These are phyloP conservation scores for Penicillium decumbens DNA, from an alignment of 2,329 filamentous ascomycete genomes.

Conservation along the genomic window DNA sequence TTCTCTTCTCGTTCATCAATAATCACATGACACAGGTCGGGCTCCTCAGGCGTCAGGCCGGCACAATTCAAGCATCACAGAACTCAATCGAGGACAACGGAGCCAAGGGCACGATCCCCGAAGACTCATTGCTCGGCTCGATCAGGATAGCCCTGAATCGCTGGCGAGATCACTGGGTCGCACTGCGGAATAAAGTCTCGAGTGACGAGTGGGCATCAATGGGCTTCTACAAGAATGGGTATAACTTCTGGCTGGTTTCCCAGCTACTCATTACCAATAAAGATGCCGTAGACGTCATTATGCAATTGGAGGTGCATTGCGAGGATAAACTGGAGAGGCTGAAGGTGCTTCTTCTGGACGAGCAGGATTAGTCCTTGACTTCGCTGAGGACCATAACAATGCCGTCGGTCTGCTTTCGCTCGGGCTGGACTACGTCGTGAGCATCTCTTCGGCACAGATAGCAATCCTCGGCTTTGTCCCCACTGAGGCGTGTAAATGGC, in stretches of 20 bases:
- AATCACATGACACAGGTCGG: slow-evolving; percentile 38
- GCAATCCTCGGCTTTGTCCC: no score
- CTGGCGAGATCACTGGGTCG: slow-evolving; percentile 40
- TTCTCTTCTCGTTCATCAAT: slow-evolving; percentile 41
- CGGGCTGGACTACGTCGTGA: no score
- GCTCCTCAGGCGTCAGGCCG: slow-evolving; percentile 21
- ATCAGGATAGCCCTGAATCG: slow-evolving; percentile 35
- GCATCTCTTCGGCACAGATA: no score
- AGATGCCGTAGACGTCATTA: slow-evolving; percentile 42
- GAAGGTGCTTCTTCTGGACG: slow-evolving; percentile 38
- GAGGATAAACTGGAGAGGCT: slow-evolving; percentile 43
- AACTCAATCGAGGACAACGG: not conserved
- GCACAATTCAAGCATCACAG: slow-evolving; percentile 8
- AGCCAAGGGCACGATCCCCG: slow-evolving; percentile 20
- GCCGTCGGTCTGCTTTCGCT: no score
- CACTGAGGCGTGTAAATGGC: no score
- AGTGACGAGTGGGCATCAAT: slow-evolving; percentile 38
- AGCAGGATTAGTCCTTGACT: slow-evolving; percentile 17
- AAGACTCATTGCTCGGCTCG: slow-evolving; percentile 28
- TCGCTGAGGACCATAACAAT: no score
- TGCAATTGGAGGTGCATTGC: slow-evolving; percentile 44
- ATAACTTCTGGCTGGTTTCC: slow-evolving; percentile 43
- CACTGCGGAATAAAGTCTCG: slow-evolving; percentile 30
- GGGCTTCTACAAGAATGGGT: slow-evolving; percentile 42
- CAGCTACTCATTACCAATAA: slow-evolving; percentile 42